Percentiles rank a stretch among this genome's conserved stretches.
phyloP scores from a whole-genome alignment of 2,329 filamentous ascomycete species.

The Colletotrichum sp. region DNA sequence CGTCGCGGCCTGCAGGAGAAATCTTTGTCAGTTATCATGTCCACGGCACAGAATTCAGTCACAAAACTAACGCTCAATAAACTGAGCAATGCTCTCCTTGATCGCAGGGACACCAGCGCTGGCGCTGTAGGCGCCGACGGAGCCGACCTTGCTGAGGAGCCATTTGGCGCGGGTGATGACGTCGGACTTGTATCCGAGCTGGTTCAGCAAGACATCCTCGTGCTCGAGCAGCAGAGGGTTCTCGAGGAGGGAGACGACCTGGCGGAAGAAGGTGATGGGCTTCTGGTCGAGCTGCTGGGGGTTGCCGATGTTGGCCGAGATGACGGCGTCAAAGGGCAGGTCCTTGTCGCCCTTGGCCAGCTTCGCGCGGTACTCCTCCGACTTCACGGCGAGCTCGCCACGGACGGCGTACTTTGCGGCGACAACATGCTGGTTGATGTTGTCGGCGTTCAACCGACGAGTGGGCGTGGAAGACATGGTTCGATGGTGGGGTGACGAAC shows the following conservation, averaged over 20 bases:
- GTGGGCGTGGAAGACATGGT: constrained; percentile 40
- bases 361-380: constrained; percentile 84
- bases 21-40: constrained; percentile 19
- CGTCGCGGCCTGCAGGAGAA: constrained; percentile 71
- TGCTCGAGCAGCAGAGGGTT: constrained; percentile 86
- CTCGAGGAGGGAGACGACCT: constrained; percentile 92
- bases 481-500: constrained; percentile 26
- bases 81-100: constrained; percentile 87
- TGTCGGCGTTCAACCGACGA: constrained; percentile 72
- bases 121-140: constrained; percentile 95
- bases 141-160: constrained; percentile 83
- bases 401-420: constrained; percentile 95
- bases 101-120: constrained; percentile 89
- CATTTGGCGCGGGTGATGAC: constrained; percentile 83
- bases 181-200: constrained; percentile 87
- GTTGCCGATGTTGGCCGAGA: constrained; percentile 98
- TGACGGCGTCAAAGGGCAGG: constrained; percentile 88
- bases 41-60: not conserved
- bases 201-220: constrained; percentile 75
- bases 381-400: constrained; percentile 92
- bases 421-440: constrained; percentile 91
- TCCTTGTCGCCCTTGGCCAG: constrained; percentile 63
- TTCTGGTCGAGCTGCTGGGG: constrained; percentile 99
- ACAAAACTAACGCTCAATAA: constrained; percentile 78
- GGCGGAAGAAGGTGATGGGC: constrained; percentile 98